Base-by-base conservation (phyloP, 2,329 filamentous ascomycete genomes). In the Rhynchosporium secalis region DNA sequence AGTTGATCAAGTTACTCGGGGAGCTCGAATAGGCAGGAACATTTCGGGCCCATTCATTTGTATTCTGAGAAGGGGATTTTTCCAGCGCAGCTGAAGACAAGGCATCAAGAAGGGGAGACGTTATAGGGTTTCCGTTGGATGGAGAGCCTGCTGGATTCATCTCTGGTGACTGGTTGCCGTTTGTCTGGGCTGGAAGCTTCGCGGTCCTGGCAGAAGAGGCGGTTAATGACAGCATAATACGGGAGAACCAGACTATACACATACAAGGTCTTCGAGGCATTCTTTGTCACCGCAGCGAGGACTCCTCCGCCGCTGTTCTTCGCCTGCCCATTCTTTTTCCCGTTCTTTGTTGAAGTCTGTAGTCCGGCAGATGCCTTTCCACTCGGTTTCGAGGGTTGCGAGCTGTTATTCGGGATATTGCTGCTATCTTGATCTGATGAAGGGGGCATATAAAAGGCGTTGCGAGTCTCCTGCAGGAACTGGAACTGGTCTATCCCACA, bases 11-110 rank as follows among this genome's bases (percentile, higher is more conserved):
- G 71, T 78, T 68, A 72, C 75, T 63, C 66, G 75, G 69, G 73
- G 78, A 73, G 73, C 76, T 68, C 67, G 74, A 72, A 76, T 77
- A 75, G 71, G 76, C 36, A 69, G 77, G 47, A 75, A 73, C 38
- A 73, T 78, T 75, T 62, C 77, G 78, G 61, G 78, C 76, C 78
- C 78, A 80, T 74, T 80, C 78, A 68, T 73, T 72, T 46, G 73
- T 73, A 41, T 69, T 72, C 56, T 73, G 71, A 15, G 70, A 63
- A 20, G 66, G 55, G 20, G 69, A 68, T 45, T 64, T 62, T 40
- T 68, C 62, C 56, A 71, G 64, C 28, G 68, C 65, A 36, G 71
- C 66, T 33, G 71, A 71, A 28, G 72, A 72, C 56, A 74, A 62
- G 26, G 69, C 72, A 49, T 73, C 70, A 33, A 72, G 63, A 62